phyloP scores from a whole-genome alignment of 179 eudicot species.

The Beta macrorhiza region DNA sequence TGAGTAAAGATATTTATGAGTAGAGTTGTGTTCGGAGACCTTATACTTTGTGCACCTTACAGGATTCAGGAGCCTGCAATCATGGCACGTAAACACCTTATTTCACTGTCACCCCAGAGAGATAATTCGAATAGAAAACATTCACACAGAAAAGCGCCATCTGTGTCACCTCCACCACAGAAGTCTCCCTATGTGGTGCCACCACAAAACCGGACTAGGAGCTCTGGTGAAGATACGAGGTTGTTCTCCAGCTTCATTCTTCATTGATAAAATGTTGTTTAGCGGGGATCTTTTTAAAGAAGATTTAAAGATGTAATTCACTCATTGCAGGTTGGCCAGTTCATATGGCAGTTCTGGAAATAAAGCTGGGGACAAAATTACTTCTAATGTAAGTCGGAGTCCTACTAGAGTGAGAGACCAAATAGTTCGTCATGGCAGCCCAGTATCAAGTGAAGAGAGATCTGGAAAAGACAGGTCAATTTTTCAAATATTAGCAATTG shows the following conservation, averaged over 20 bases:
- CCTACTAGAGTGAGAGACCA: slow-evolving; percentile 43
- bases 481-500: neutral
- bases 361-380: slow-evolving; percentile 32
- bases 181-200: slow-evolving; percentile 37
- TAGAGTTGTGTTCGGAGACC: neutral
- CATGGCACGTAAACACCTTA: slow-evolving; percentile 37
- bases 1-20: neutral
- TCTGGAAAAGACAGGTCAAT: slow-evolving; percentile 46
- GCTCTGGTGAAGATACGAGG: slow-evolving; percentile 53
- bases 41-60: slow-evolving; percentile 16
- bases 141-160: slow-evolving; percentile 33
- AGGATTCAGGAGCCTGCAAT: slow-evolving; percentile 37
- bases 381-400: slow-evolving; percentile 38
- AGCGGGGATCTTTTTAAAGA: neutral
- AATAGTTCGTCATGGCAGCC: slow-evolving; percentile 38
- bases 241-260: slow-evolving; percentile 10
- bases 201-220: slow-evolving; percentile 39
- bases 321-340: slow-evolving; percentile 41
- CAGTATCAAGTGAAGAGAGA: slow-evolving; percentile 30
- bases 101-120: slow-evolving; percentile 70
- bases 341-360: slow-evolving; percentile 35
- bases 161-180: slow-evolving; percentile 47
- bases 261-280: neutral
- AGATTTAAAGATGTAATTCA: neutral
- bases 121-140: slow-evolving; percentile 37